phyloP scores from a whole-genome alignment of 805 yeast species.

The Ogataea salicorniae region DNA sequence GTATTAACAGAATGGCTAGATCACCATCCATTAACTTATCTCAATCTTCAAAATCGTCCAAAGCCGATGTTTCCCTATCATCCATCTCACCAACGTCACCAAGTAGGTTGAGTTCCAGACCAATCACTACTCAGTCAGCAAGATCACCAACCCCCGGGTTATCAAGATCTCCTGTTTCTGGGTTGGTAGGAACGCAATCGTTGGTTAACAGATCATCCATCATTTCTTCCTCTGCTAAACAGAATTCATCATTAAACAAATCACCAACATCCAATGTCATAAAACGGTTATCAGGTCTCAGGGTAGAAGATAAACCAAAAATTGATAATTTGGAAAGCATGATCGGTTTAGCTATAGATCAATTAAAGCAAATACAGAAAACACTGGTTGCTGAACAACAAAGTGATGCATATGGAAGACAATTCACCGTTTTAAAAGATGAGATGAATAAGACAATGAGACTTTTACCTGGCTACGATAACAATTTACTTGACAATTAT shows the following conservation, averaged over 20 bases:
- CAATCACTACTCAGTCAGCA: too few species aligned
- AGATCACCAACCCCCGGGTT: constrained; percentile 6
- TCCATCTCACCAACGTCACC: too few species aligned
- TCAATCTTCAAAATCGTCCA: constrained; percentile 1
- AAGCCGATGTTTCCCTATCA: too few species aligned
- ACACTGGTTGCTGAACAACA: constrained; percentile 2
- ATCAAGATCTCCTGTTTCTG: constrained; percentile 1
- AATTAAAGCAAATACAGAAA: constrained; percentile 9
- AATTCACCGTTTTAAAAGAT: constrained; percentile 3
- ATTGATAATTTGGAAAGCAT: background rate
- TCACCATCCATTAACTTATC: background rate
- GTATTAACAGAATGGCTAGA: background rate
- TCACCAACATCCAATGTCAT: constrained; percentile 5
- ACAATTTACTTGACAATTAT: constrained; percentile 11
- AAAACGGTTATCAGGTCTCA: constrained; percentile 11
- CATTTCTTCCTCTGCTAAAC: too few species aligned
- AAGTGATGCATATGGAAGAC: background rate
- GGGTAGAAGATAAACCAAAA: constrained; percentile 4
- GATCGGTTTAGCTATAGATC: constrained; percentile 1
- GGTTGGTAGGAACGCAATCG: constrained; percentile 1
- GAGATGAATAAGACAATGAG: constrained; percentile 13
- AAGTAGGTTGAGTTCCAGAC: too few species aligned
- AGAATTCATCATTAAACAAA: too few species aligned
- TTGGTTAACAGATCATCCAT: background rate
- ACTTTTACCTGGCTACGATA: constrained; percentile 18